A percentile compares a stretch with the other conserved stretches of the same genome.
Conservation (phyloP, 1,284 basidiomycete species). For the Gymnopus androsaceus region DNA sequence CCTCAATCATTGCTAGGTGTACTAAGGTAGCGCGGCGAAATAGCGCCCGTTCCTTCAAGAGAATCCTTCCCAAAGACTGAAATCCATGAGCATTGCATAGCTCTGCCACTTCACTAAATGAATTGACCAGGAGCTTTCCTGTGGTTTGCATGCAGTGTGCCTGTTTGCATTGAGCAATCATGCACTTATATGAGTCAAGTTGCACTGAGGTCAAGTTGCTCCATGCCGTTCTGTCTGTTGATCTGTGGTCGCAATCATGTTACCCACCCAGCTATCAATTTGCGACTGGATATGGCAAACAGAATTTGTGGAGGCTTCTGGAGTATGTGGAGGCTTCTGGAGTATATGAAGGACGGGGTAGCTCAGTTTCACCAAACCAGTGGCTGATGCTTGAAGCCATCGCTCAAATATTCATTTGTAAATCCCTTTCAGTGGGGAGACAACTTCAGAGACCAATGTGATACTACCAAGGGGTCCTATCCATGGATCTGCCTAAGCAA, state of each 20-base stretch:
- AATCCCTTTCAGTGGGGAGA: too few relatives aligned
- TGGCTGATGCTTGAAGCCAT: too few relatives aligned
- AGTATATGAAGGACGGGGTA: too few relatives aligned
- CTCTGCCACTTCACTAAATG: background rate
- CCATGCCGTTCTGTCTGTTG: background rate
- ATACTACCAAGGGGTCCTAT: too few relatives aligned
- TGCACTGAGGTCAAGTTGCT: background rate
- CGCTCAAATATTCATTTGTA: too few relatives aligned
- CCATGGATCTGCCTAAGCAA: too few relatives aligned
- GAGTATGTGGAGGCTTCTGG: too few relatives aligned
- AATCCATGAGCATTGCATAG: background rate
- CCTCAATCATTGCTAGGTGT: background rate
- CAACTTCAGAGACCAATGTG: too few relatives aligned
- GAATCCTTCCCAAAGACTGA: background rate
- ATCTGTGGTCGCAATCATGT: background rate
- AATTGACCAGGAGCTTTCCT: background rate
- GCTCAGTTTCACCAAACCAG: too few relatives aligned
- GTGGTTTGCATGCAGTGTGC: background rate
- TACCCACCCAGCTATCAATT: background rate
- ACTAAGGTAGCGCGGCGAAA: background rate
- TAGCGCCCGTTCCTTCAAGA: background rate
- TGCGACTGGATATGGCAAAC: too few relatives aligned
- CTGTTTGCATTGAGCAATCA: too few relatives aligned
- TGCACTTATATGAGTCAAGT: background rate
- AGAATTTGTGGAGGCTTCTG: too few relatives aligned